These are phyloP conservation scores for Trichoderma gracile DNA, from an alignment of 2,329 filamentous ascomycete genomes.

Conservation along the genomic window DNA sequence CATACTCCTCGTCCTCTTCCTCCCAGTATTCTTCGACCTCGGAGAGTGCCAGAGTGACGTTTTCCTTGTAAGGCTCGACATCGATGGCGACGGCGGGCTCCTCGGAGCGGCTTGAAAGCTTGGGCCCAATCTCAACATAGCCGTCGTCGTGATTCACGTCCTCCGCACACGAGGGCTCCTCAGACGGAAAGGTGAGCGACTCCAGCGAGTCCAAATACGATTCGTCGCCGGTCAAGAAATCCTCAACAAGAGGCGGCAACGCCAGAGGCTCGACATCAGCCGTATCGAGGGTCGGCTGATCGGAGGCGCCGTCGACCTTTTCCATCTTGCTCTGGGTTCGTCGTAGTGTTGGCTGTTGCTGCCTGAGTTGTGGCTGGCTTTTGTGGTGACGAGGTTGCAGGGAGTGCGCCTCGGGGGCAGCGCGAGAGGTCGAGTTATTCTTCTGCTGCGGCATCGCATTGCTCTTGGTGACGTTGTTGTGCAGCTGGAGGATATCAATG, in stretches of 20 bases:
- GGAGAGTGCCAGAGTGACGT: constrained; percentile 36
- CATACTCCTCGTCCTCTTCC: constrained; percentile 69
- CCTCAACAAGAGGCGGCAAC: constrained; percentile 24
- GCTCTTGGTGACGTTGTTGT: constrained; percentile 23
- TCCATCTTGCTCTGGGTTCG: constrained; percentile 48
- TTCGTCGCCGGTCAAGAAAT: constrained; percentile 30
- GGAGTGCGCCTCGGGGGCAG: constrained; percentile 31
- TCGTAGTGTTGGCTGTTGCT: constrained; percentile 44
- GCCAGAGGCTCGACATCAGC: not conserved
- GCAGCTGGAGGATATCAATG: constrained; percentile 28
- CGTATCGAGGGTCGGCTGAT: not conserved
- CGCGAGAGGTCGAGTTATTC: constrained; percentile 20
- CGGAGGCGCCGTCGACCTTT: constrained; percentile 28
- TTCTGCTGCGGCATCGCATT: constrained; percentile 18
- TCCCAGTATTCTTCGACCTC: constrained; percentile 72
- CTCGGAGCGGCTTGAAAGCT: constrained; percentile 38
- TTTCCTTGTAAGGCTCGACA: constrained; percentile 32
- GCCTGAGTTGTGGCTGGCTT: constrained; percentile 55
- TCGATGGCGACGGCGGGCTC: constrained; percentile 33
- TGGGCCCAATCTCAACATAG: constrained; percentile 32
- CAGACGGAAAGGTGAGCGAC: constrained; percentile 32
- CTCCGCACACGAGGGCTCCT: constrained; percentile 31
- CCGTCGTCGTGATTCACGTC: constrained; percentile 33
- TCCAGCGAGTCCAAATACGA: constrained; percentile 37
- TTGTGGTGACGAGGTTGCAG: constrained; percentile 52